These are phyloP conservation scores for Gardenia jasminoides DNA, from an alignment of 257 asterid species.

Conservation along the genomic window DNA sequence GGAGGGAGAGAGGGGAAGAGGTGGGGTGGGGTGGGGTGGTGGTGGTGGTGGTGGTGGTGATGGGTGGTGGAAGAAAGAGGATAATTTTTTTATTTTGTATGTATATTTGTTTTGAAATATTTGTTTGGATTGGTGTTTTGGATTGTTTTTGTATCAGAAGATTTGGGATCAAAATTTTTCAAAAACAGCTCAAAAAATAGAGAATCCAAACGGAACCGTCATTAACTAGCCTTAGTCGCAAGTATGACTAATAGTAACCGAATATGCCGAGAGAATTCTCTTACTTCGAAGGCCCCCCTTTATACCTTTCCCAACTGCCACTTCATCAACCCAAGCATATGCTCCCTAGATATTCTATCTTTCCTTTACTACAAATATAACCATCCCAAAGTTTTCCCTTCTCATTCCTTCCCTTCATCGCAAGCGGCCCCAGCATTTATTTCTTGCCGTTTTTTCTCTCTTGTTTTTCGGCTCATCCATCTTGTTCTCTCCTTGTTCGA, in stretches of 20 bases:
- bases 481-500: not conserved
- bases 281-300: conserved; percentile 30
- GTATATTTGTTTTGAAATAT: too few relatives aligned
- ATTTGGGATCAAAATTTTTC: too few relatives aligned
- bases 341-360: conserved; percentile 66
- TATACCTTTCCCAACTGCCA: conserved; percentile 34
- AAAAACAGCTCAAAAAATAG: too few relatives aligned
- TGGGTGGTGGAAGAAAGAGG: too few relatives aligned
- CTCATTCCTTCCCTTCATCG: not conserved
- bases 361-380: conserved; percentile 9
- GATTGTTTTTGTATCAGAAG: too few relatives aligned
- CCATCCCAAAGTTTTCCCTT: not conserved
- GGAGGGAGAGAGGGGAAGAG: too few relatives aligned
- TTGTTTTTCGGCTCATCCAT: not conserved
- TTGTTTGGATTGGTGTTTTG: too few relatives aligned
- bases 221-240: conserved; percentile 14
- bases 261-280: conserved; percentile 70
- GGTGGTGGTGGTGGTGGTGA: too few relatives aligned
- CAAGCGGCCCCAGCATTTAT: too few relatives aligned
- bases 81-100: too few relatives aligned
- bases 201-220: conserved; percentile 15
- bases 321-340: conserved; percentile 87
- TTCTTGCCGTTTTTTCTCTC: too few relatives aligned
- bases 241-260: conserved; percentile 33
- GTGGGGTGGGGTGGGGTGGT: too few relatives aligned